A percentile compares a stretch with the other conserved stretches of the same genome.
phyloP scores from a whole-genome alignment of 352 stramenopile species.

The Phytophthora brassicae region DNA sequence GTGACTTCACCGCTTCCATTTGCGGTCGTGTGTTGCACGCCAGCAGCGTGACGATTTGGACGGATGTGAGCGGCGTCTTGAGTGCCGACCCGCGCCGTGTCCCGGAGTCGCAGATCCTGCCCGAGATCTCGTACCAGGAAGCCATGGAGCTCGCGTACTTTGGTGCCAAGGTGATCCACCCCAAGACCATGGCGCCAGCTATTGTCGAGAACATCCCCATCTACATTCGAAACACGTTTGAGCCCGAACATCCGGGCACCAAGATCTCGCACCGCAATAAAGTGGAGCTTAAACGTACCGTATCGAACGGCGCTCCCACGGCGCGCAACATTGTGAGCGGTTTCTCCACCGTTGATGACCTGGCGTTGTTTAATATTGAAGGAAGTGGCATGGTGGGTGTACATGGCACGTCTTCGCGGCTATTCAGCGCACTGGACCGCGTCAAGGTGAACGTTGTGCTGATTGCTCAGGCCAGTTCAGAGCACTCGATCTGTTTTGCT shows the following conservation, averaged over 20 bases:
- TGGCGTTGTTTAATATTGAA: constrained; percentile 96
- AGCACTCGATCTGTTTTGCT: constrained; percentile 96
- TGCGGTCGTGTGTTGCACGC: constrained; percentile 93
- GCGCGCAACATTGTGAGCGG: constrained; percentile 83
- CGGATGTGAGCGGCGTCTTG: constrained; percentile 95
- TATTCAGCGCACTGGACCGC: constrained; percentile 92
- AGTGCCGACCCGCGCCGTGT: constrained; percentile 95
- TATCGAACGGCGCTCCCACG: constrained; percentile 59
- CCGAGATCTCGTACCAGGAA: constrained; percentile 96
- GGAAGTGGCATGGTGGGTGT: constrained; percentile 95
- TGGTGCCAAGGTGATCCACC: constrained; percentile 97
- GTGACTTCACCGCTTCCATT: constrained; percentile 97
- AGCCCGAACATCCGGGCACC: constrained; percentile 77
- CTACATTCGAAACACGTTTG: constrained; percentile 98
- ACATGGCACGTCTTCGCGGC: constrained; percentile 89
- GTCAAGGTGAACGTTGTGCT: constrained; percentile 94
- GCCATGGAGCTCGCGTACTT: constrained; percentile 99
- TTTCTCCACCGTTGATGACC: constrained; percentile 93
- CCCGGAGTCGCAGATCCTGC: constrained; percentile 88
- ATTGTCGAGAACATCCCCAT: constrained; percentile 94
- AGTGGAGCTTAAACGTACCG: constrained; percentile 56
- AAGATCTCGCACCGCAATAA: constrained; percentile 73
- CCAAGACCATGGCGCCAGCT: constrained; percentile 95
- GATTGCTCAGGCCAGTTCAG: constrained; percentile 93
- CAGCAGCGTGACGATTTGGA: constrained; percentile 96